These are phyloP conservation scores for Lyophyllum atratum DNA, from an alignment of 768 basidiomycete species.

Conservation along the genomic window DNA sequence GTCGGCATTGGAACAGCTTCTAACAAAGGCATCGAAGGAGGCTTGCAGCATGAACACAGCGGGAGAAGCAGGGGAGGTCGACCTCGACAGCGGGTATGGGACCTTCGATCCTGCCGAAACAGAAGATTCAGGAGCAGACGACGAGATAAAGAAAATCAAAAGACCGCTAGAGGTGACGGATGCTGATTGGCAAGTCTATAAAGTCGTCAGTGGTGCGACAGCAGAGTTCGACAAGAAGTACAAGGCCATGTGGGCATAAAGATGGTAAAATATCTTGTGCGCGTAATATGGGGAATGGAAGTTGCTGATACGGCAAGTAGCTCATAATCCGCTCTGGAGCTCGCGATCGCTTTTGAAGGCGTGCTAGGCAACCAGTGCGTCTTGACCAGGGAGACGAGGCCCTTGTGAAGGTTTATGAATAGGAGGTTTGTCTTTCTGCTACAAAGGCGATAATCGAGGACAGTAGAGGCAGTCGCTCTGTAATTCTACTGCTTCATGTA, in stretches of 20 bases:
- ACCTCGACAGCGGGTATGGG: slow-evolving; percentile 23
- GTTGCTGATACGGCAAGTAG: too few species aligned
- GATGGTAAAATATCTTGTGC: neutral
- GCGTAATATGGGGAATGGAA: too few species aligned
- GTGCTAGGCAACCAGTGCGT: too few species aligned
- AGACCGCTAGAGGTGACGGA: slow-evolving; percentile 42
- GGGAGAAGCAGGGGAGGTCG: slow-evolving; percentile 23
- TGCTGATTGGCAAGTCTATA: slow-evolving; percentile 57
- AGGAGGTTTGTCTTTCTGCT: too few species aligned
- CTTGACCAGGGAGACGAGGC: too few species aligned
- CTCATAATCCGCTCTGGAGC: too few species aligned
- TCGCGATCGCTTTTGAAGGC: too few species aligned
- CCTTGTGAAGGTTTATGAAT: too few species aligned
- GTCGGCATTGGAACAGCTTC: slow-evolving; percentile 49
- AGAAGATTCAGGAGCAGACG: slow-evolving; percentile 21
- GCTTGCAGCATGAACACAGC: slow-evolving; percentile 1
- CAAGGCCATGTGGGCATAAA: slow-evolving; percentile 61
- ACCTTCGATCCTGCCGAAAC: slow-evolving; percentile 22
- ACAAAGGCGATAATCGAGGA: too few species aligned
- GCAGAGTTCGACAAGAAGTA: slow-evolving; percentile 61
- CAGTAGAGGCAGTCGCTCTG: too few species aligned
- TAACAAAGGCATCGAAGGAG: slow-evolving; percentile 25
- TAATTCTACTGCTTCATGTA: too few species aligned
- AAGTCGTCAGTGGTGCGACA: slow-evolving; percentile 43
- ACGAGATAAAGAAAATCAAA: slow-evolving; percentile 17